These are phyloP conservation scores for Calocera viscosa DNA, from an alignment of 768 basidiomycete species.

Conservation along the genomic window DNA sequence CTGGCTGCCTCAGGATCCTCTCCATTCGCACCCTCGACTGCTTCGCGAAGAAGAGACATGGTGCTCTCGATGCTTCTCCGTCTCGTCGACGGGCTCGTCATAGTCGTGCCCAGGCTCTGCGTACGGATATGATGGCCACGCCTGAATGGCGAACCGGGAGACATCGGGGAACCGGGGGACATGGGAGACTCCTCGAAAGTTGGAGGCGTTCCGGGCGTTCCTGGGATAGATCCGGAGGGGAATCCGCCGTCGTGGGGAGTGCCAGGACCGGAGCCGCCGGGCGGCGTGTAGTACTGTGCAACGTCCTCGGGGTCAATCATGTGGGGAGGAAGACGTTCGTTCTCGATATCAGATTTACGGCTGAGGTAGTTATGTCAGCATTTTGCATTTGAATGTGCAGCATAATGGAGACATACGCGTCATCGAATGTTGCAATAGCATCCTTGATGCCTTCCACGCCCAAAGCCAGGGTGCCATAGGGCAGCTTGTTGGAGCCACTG, in stretches of 20 bases:
- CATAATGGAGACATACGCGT: constrained; percentile 57
- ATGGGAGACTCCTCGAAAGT: constrained; percentile 28
- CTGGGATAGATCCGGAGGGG: neutral
- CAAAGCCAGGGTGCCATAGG: constrained; percentile 70
- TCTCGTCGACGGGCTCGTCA: constrained; percentile 86
- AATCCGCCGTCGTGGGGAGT: constrained; percentile 19
- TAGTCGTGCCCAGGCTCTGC: constrained; percentile 84
- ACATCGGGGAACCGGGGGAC: constrained; percentile 24
- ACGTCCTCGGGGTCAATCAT: constrained; percentile 53
- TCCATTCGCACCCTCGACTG: constrained; percentile 60
- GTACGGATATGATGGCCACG: constrained; percentile 59
- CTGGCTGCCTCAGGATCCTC: constrained; percentile 27
- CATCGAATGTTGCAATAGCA: constrained; percentile 83
- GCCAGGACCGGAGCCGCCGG: constrained; percentile 21
- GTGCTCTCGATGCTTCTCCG: constrained; percentile 90
- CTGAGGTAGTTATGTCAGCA: constrained; percentile 30
- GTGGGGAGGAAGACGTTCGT: constrained; percentile 94
- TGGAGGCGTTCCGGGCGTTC: constrained; percentile 3
- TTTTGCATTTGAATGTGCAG: neutral
- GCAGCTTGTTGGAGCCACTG: constrained; percentile 60
- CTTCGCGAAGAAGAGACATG: constrained; percentile 87
- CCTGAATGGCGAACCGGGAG: constrained; percentile 35
- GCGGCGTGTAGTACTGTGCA: constrained; percentile 19
- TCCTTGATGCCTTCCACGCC: constrained; percentile 93
- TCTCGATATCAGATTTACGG: constrained; percentile 96